phyloP scores from a whole-genome alignment of 805 yeast genomes.

The Priceomyces melissophilus region DNA sequence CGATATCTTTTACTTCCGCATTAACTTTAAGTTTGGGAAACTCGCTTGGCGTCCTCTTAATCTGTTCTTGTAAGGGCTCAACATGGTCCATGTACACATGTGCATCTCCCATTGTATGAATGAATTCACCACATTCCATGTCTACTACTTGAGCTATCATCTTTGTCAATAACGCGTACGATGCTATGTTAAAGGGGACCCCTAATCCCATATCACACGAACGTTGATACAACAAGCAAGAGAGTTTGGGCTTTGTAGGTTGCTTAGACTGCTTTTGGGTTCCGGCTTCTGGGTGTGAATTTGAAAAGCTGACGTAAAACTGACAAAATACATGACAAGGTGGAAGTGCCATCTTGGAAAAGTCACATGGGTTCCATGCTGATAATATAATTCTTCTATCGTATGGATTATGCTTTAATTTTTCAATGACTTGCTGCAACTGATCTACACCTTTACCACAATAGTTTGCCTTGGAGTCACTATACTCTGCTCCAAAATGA shows the following conservation, averaged over 20 bases:
- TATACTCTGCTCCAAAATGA: constrained; percentile 94
- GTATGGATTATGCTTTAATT: constrained; percentile 82
- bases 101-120: constrained; percentile 95
- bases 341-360: constrained; percentile 91
- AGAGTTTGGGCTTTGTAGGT: constrained; percentile 56
- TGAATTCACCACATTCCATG: constrained; percentile 92
- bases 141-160: constrained; percentile 97
- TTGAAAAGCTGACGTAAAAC: constrained; percentile 87
- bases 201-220: constrained; percentile 99
- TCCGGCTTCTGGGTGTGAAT: constrained; percentile 24
- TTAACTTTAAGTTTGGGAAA: constrained; percentile 79
- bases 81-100: constrained; percentile 93
- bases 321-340: constrained; percentile 98
- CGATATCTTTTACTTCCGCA: constrained; percentile 64
- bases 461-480: constrained; percentile 83
- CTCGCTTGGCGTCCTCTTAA: constrained; percentile 65
- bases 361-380: constrained; percentile 99
- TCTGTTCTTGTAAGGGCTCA: constrained; percentile 82
- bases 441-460: constrained; percentile 89
- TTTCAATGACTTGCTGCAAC: constrained; percentile 71
- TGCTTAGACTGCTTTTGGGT: constrained; percentile 11
- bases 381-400: constrained; percentile 92
- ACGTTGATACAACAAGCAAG: constrained; percentile 90
- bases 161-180: constrained; percentile 85
- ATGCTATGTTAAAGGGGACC: constrained; percentile 96